phyloP scores from a whole-genome alignment of 129 eudicot genomes.

The Kitagawia praeruptora region DNA sequence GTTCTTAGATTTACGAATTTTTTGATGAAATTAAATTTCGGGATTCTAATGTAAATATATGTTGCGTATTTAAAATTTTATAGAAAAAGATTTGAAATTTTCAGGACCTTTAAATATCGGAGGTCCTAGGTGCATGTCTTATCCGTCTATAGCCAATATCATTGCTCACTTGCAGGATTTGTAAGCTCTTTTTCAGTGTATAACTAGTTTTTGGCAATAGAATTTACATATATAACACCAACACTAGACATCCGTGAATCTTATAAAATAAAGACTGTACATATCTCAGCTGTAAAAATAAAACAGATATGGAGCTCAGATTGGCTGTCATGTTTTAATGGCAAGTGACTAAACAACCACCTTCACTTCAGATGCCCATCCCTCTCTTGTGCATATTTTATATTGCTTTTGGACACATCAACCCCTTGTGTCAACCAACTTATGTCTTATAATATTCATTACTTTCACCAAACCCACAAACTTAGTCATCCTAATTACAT shows the following conservation, averaged over 20 bases:
- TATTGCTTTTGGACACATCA: slow-evolving; percentile 20
- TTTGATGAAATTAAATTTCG: no score
- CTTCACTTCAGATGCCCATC: slow-evolving; percentile 21
- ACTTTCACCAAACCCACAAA: slow-evolving; percentile 9
- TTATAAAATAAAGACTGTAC: slow-evolving; percentile 8
- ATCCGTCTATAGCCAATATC: no score
- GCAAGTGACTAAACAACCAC: slow-evolving; percentile 41
- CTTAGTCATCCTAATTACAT: not conserved
- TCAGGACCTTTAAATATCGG: no score
- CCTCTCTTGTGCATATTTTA: slow-evolving; percentile 3
- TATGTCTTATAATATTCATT: slow-evolving; percentile 4
- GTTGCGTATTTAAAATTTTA: no score
- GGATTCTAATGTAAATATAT: no score
- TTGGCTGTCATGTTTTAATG: slow-evolving; percentile 23
- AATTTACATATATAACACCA: not conserved
- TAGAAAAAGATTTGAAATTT: no score
- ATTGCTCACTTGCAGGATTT: not conserved
- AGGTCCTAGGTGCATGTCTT: no score
- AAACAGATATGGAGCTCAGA: slow-evolving; percentile 22
- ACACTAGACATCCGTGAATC: not conserved
- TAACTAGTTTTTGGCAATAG: not conserved
- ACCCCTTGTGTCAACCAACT: slow-evolving; percentile 17
- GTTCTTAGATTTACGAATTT: no score
- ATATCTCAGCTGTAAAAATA: slow-evolving; percentile 6
- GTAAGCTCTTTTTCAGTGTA: not conserved